These are phyloP conservation scores for Eucalyptus grandis DNA, from an alignment of 345 rosid genomes.

Conservation along the genomic window DNA sequence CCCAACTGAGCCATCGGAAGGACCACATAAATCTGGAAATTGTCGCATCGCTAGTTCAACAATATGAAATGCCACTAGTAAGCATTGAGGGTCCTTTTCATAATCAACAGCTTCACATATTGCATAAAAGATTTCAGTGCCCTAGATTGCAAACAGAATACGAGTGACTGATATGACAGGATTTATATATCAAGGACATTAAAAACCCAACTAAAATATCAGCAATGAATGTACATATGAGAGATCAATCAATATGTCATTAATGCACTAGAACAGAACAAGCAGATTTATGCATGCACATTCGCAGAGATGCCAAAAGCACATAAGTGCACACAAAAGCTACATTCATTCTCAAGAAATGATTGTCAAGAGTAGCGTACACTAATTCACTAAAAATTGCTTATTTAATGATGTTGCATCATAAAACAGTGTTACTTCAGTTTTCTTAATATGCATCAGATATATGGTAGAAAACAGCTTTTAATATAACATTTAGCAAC, in stretches of 20 bases:
- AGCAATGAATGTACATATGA: not conserved
- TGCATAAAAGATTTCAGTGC: slow-evolving; percentile 41
- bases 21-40: slow-evolving; percentile 61
- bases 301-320: not conserved
- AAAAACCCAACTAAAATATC: not conserved
- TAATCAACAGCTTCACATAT: slow-evolving; percentile 69
- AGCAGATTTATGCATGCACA: not conserved
- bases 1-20: slow-evolving; percentile 39
- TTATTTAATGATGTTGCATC: not conserved
- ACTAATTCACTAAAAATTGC: not conserved
- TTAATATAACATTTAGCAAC: not conserved
- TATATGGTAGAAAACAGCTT: not conserved
- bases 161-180: not conserved
- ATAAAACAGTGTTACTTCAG: not conserved
- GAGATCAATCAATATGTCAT: not conserved
- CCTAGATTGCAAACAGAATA: slow-evolving; percentile 22
- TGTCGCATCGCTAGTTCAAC: slow-evolving; percentile 46
- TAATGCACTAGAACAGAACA: not conserved
- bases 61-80: slow-evolving; percentile 68
- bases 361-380: not conserved
- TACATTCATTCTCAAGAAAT: not conserved
- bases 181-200: not conserved
- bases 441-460: not conserved
- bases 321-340: not conserved
- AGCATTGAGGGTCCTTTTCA: slow-evolving; percentile 90